Percentiles rank a stretch among this genome's conserved stretches.
Evolutionary conservation across 768 basidiomycete species (phyloP).

Genomic region (Exsudoporus frostii): DNA sequence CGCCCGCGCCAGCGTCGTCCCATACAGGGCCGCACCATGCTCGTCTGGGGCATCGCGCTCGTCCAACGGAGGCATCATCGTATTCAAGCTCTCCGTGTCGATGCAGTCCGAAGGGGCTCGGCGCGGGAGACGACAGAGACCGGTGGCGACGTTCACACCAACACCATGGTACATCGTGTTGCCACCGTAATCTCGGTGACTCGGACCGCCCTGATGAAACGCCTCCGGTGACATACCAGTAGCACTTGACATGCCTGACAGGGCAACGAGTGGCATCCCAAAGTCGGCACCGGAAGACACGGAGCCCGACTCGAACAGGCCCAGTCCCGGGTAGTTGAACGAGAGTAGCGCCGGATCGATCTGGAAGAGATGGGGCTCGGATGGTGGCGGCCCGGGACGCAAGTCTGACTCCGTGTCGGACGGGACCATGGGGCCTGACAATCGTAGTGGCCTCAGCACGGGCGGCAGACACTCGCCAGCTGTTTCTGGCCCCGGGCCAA

Average conservation of each 20-base stretch:
- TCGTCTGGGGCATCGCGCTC: background rate
- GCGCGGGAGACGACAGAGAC: background rate
- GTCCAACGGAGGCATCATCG: background rate
- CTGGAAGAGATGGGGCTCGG: constrained; percentile 8
- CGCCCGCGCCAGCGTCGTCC: background rate
- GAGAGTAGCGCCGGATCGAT: constrained; percentile 30
- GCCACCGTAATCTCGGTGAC: too few relatives aligned
- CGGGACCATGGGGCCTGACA: constrained; percentile 10
- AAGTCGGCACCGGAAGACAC: background rate
- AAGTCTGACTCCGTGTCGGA: background rate
- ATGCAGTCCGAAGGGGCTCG: background rate
- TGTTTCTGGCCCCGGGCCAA: background rate
- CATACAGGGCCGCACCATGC: background rate
- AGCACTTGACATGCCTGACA: background rate
- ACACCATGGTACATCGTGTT: too few relatives aligned
- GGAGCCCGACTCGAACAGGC: background rate
- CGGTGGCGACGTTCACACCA: background rate
- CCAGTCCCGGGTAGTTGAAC: constrained; percentile 8
- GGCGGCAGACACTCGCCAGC: constrained; percentile 18
- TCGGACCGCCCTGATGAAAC: too few relatives aligned
- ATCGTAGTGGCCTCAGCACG: constrained; percentile 17
- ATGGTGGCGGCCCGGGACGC: background rate
- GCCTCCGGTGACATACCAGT: background rate
- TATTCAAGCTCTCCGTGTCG: background rate
- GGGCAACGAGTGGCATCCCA: background rate